phyloP scores from a whole-genome alignment of 768 basidiomycete genomes.

The Sporobolomyces pararoseus region DNA sequence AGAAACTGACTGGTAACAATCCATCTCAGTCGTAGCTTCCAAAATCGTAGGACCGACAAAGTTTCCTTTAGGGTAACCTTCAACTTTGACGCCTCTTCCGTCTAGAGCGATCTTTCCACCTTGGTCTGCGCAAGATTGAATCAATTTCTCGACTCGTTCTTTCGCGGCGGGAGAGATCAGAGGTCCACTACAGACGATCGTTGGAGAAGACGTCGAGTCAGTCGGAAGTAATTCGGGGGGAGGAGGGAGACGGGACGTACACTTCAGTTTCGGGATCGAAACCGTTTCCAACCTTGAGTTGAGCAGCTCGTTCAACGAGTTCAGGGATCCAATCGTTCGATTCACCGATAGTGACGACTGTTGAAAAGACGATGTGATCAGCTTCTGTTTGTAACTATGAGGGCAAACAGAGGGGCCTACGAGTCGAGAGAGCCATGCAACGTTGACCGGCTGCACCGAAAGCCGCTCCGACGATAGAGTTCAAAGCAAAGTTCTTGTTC shows the following conservation, averaged over 20 bases:
- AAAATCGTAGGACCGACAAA: conserved; percentile 91
- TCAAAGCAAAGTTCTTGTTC: conserved; percentile 81
- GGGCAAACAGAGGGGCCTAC: conserved; percentile 51
- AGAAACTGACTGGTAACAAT: conserved; percentile 69
- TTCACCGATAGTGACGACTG: conserved; percentile 69
- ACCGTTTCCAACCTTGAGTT: conserved; percentile 78
- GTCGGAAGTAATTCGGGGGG: conserved; percentile 11
- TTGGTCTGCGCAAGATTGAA: conserved; percentile 59
- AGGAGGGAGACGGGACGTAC: conserved; percentile 53
- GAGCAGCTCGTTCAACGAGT: conserved; percentile 71
- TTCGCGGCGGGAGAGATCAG: conserved; percentile 69
- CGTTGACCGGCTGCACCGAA: conserved; percentile 95
- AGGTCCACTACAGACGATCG: conserved; percentile 50
- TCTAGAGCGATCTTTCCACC: conserved; percentile 85
- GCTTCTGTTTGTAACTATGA: background rate
- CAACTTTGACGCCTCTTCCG: conserved; percentile 63
- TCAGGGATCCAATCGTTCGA: conserved; percentile 77
- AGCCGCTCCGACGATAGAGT: conserved; percentile 89
- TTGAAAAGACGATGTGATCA: background rate
- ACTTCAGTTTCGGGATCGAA: conserved; percentile 83
- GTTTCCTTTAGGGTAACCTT: conserved; percentile 79
- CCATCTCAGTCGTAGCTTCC: conserved; percentile 76
- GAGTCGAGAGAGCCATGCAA: conserved; percentile 93
- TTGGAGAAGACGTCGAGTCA: conserved; percentile 1
- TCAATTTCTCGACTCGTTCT: conserved; percentile 67